These are phyloP conservation scores for Tritrichomonas musculus DNA, from an alignment of 208 protist species.

Conservation along the genomic window DNA sequence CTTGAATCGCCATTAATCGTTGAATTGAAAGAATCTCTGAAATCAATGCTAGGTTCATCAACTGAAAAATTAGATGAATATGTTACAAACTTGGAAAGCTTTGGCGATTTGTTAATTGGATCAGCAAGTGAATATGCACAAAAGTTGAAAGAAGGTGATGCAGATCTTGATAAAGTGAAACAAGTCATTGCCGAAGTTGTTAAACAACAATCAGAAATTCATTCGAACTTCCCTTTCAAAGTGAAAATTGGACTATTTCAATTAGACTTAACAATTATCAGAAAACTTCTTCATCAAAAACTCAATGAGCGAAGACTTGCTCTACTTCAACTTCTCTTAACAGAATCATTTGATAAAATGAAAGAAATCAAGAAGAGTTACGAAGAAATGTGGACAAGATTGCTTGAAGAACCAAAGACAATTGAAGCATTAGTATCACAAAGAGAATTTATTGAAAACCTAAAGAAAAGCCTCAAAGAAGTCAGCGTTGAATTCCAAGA, in stretches of 20 bases:
- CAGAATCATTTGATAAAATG: neutral
- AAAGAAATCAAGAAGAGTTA: slow-evolving; percentile 22
- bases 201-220: neutral
- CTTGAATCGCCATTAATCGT: neutral
- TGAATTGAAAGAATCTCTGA: neutral
- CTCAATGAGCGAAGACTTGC: neutral
- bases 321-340: neutral
- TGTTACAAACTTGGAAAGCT: neutral
- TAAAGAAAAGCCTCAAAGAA: neutral
- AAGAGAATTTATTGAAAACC: neutral
- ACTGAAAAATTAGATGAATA: neutral
- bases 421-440: neutral
- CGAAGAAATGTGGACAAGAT: neutral
- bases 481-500: neutral
- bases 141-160: neutral
- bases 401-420: slow-evolving; percentile 31
- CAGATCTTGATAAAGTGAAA: slow-evolving; percentile 5
- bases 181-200: neutral
- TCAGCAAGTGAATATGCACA: neutral
- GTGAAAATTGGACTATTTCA: neutral
- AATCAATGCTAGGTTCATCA: neutral
- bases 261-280: neutral
- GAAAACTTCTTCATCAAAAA: neutral
- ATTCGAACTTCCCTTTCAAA: slow-evolving; percentile 15
- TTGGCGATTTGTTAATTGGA: neutral